Conservation (phyloP, 495 filamentous ascomycete genomes). For the Neurospora pannonica region DNA sequence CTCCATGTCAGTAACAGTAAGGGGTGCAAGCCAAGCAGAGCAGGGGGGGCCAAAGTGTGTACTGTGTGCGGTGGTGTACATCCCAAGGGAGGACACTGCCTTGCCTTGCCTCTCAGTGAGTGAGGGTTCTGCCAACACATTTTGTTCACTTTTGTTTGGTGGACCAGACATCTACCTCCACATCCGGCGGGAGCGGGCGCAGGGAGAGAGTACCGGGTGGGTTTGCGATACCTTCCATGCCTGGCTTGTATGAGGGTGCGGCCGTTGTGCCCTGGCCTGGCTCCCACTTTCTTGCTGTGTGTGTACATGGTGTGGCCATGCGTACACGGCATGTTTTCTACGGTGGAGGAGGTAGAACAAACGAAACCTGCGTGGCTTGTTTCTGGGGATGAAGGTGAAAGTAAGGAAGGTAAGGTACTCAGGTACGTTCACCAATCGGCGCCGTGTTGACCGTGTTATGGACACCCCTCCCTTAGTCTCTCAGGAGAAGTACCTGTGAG, state of each 20-base stretch:
- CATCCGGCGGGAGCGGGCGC: constrained; percentile 6
- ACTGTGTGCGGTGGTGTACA: not conserved
- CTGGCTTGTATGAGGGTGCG: constrained; percentile 3
- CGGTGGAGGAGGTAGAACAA: constrained; percentile 7
- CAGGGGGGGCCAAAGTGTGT: not conserved
- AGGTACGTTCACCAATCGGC: not conserved
- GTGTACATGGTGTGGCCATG: constrained; percentile 1
- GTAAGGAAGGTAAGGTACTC: not conserved
- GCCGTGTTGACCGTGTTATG: not conserved
- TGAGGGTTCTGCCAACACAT: constrained; percentile 13
- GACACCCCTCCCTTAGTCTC: not conserved
- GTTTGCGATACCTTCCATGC: constrained; percentile 10
- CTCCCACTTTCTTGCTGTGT: not conserved
- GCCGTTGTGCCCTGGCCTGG: constrained; percentile 1
- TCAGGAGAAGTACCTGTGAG: not conserved
- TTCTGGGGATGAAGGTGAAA: not conserved
- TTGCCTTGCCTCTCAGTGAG: not conserved
- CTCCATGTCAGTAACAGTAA: not conserved
- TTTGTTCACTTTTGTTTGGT: constrained; percentile 10
- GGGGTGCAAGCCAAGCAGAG: not conserved
- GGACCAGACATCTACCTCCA: constrained; percentile 8
- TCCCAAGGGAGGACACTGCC: not conserved
- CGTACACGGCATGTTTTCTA: constrained; percentile 6
- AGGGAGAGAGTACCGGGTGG: constrained; percentile 1
- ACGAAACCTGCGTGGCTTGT: constrained; percentile 1